Base-by-base conservation (phyloP, 176 grass and related monocot species). In the Oryza glumipatula region DNA sequence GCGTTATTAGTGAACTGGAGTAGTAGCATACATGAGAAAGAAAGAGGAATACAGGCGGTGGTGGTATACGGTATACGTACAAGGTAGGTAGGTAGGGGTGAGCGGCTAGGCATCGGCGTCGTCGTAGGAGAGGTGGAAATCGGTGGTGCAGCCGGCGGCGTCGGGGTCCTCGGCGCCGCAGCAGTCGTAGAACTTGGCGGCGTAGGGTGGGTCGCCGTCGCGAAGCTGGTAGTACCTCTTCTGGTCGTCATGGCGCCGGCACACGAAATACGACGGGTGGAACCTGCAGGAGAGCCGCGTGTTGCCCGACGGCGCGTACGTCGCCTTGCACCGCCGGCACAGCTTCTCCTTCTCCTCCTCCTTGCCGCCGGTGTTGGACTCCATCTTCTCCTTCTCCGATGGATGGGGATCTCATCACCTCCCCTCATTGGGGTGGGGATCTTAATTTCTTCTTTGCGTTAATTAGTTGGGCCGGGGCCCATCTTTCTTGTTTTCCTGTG, bases 221-320 rank as follows among this genome's bases (percentile, higher is more conserved):
- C 87, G 82, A 51, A 94, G 95, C 60, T 98, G 86, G 58, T 94
- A 94, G 82, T 98, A 94, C 93, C 94, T 94, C 90, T 94, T 97
- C 76, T 94, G 94, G 80, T 94, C 94, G 88, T 97, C 92, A 79
- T 97, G 94, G 68, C 90, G 90, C 48, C 94, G 94, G 87, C 92
- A 97, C 11, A 97, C 90, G 73, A 94, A 94, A 48, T 81, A 92
- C 77, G 92, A 97, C 63, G 86, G 94, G 83, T 97, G 94, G 52
- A 97, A 97, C 64, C 92, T 87, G 83, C 94, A 97, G 21, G 90
- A 94, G 12, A 65, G 80, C 16, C 60, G 60, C 67, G 77, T 90
- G 76, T 94, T 97, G 4, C 12, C 19, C 15, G 90, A 54, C 14
- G 92, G 88, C 0, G 88, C 65, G 75, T 78, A 97, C 68, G 66